Evolutionary conservation across 1,139 yeast species (phyloP).

Genomic region (Yamadazyma blattariae): DNA sequence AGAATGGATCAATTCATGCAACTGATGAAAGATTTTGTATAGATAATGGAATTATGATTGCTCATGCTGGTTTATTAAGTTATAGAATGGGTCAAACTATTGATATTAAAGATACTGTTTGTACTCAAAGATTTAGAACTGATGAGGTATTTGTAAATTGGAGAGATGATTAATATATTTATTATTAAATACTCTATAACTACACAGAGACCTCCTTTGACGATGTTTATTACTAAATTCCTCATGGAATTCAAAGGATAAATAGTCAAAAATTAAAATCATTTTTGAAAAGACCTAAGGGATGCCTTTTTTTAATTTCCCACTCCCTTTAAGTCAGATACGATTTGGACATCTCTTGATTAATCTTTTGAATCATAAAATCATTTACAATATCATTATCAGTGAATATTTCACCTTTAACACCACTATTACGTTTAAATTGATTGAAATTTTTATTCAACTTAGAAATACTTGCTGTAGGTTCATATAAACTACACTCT

Average conservation of each 20-base stretch:
- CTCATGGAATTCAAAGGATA: constrained; percentile 4
- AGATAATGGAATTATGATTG: constrained; percentile 98
- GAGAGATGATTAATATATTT: constrained; percentile 53
- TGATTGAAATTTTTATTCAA: background rate
- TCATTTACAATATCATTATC: constrained; percentile 11
- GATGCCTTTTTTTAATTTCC: constrained; percentile 5
- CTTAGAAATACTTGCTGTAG: background rate
- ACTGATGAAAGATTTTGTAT: constrained; percentile 97
- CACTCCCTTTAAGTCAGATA: constrained; percentile 29
- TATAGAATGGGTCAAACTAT: constrained; percentile 78
- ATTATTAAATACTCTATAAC: too few relatives aligned
- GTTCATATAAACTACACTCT: constrained; percentile 21
- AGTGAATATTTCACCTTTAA: constrained; percentile 7
- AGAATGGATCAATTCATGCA: constrained; percentile 79
- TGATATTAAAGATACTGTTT: constrained; percentile 67
- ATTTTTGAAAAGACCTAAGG: constrained; percentile 19
- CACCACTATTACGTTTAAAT: constrained; percentile 1
- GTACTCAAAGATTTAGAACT: constrained; percentile 91
- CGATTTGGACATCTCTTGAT: constrained; percentile 24
- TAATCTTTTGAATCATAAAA: constrained; percentile 4
- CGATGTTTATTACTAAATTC: constrained; percentile 4
- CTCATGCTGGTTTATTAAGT: constrained; percentile 91
- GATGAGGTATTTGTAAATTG: constrained; percentile 91
- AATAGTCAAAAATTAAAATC: constrained; percentile 21
- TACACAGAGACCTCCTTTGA: constrained; percentile 2